Percentiles rank a stretch among this genome's conserved stretches.
Evolutionary conservation across 805 yeast species (phyloP).

Genomic region (Ogataea pilisensis): DNA sequence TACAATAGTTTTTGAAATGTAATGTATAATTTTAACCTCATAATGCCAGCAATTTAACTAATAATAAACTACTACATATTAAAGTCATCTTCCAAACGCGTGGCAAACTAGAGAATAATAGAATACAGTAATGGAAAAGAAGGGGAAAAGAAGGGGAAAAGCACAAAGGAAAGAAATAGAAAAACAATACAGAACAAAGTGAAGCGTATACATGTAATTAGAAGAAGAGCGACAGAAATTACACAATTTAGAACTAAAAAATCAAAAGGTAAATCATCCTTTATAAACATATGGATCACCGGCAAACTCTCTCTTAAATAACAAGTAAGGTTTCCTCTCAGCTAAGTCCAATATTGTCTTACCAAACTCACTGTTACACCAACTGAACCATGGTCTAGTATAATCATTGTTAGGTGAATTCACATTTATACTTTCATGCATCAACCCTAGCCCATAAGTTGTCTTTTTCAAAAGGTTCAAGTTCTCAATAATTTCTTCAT

Average conservation of each 20-base stretch:
- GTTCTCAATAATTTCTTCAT: constrained; percentile 54
- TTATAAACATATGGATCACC: constrained; percentile 7
- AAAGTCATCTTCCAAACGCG: not conserved
- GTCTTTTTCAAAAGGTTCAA: constrained; percentile 50
- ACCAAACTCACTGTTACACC: constrained; percentile 92
- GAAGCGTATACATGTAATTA: no score
- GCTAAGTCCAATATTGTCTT: constrained; percentile 79
- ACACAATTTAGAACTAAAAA: no score
- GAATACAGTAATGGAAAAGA: no score
- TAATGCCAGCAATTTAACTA: no score
- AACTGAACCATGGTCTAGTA: constrained; percentile 89
- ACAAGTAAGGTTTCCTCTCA: constrained; percentile 63
- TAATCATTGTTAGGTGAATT: constrained; percentile 46
- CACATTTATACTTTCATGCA: constrained; percentile 80
- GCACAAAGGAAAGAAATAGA: no score
- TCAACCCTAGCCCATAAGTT: constrained; percentile 73
- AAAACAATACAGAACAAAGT: no score
- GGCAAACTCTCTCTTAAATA: constrained; percentile 45
- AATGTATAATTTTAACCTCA: not conserved
- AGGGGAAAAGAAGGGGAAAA: no score
- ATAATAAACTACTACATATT: no score
- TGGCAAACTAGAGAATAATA: not conserved
- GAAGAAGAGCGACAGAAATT: no score
- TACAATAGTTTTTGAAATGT: not conserved
- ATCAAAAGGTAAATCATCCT: not conserved